phyloP scores from a whole-genome alignment of 2,329 filamentous ascomycete species.

The Capronia epimyces region DNA sequence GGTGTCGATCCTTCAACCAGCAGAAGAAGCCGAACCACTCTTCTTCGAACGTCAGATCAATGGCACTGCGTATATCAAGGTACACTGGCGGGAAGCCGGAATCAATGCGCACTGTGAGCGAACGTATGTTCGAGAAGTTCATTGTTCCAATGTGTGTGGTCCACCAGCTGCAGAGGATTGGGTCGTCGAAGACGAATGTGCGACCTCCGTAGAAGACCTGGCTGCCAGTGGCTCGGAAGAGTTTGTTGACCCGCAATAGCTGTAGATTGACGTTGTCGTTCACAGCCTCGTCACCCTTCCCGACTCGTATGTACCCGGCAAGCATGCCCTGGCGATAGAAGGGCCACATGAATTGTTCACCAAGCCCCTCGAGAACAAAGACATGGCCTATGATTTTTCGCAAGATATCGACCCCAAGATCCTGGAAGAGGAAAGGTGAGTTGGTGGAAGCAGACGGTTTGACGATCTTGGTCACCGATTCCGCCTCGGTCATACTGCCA shows the following conservation, averaged over 20 bases:
- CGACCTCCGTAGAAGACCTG: conserved; percentile 12
- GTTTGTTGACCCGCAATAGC: conserved; percentile 16
- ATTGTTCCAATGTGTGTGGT: conserved; percentile 16
- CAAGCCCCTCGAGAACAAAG: background rate
- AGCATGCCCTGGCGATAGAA: conserved; percentile 21
- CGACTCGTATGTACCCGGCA: conserved; percentile 9
- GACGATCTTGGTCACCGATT: background rate
- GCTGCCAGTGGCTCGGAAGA: conserved; percentile 10
- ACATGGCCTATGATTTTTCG: conserved; percentile 5
- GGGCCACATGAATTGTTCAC: conserved; percentile 1
- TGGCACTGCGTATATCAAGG: background rate
- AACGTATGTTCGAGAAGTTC: conserved; percentile 15
- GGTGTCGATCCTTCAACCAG: conserved; percentile 10
- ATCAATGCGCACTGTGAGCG: conserved; percentile 5
- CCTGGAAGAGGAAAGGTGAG: background rate
- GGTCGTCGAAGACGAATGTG: conserved; percentile 18
- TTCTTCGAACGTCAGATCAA: conserved; percentile 18
- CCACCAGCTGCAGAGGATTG: conserved; percentile 20
- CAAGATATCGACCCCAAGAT: background rate
- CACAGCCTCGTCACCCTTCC: conserved; percentile 5
- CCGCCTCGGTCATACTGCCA: too few species aligned
- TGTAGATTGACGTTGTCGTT: conserved; percentile 16
- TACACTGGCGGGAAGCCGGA: conserved; percentile 14
- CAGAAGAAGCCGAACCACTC: conserved; percentile 18
- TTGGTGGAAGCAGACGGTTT: background rate